Evolutionary conservation across 257 asterid genomes (phyloP).

Genomic region (Leonotis leonurus): DNA sequence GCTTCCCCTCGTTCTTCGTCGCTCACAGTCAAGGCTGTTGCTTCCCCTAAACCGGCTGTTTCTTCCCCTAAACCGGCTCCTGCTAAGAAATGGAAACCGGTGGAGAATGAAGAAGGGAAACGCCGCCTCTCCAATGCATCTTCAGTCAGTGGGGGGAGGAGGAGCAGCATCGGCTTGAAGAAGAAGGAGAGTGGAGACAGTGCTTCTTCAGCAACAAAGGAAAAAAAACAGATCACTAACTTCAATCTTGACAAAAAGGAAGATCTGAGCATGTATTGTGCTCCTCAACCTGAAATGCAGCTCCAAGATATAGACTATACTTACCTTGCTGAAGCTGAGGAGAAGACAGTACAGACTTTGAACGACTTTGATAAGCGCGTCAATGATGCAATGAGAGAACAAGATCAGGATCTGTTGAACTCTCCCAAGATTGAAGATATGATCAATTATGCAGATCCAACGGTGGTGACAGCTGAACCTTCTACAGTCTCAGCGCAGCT

Average conservation of each 20-base stretch:
- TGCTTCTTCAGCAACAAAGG: slow-evolving; percentile 19
- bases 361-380: slow-evolving; percentile 12
- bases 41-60: slow-evolving; percentile 19
- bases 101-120: slow-evolving; percentile 24
- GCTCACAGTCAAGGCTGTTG: slow-evolving; percentile 17
- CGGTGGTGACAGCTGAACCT: slow-evolving; percentile 14
- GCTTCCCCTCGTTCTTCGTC: slow-evolving; percentile 33
- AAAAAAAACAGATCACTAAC: slow-evolving; percentile 1
- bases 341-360: slow-evolving; percentile 9
- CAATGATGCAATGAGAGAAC: slow-evolving; percentile 10
- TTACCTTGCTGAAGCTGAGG: slow-evolving; percentile 26
- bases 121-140: slow-evolving; percentile 14
- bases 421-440: slow-evolving; percentile 13
- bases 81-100: slow-evolving; percentile 26
- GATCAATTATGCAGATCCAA: slow-evolving; percentile 18
- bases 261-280: not conserved
- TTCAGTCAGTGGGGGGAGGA: slow-evolving; percentile 12
- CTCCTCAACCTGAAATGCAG: slow-evolving; percentile 20
- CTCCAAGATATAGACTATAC: slow-evolving; percentile 25
- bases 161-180: slow-evolving; percentile 12
- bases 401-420: slow-evolving; percentile 20
- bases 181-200: slow-evolving; percentile 20
- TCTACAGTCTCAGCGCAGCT: slow-evolving; percentile 11
- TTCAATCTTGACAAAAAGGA: slow-evolving; percentile 6
- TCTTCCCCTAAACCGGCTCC: slow-evolving; percentile 22